Base-by-base conservation (phyloP, 1,284 basidiomycete species). In the Rhodotorula sp. region DNA sequence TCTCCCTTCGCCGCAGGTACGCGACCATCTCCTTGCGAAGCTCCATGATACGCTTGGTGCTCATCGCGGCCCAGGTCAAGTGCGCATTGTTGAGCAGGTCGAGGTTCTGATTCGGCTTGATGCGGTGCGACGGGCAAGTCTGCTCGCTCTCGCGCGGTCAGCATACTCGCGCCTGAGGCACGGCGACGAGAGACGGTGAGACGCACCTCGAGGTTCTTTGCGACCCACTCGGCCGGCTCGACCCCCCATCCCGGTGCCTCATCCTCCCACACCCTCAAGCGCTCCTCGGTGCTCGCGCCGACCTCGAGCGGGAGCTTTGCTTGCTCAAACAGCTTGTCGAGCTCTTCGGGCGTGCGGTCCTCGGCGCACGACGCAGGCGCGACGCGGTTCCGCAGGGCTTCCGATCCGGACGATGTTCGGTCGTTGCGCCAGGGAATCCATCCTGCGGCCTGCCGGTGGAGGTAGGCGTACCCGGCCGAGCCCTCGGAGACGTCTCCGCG, bases 191-290 rank as follows among this genome's bases (percentile, higher is more conserved):
- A 64, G 45, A 21, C 44, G 42, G 41, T 14, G n/a, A 13, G 16
- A 60, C 77, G 70, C 45, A 77, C 77, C 68, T 77, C 61, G n/a
- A 72, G 53, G 53, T 75, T 77, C 55, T 69, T 74, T 50, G 61
- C 45, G 2, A 79, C 79, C 78, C 78, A 79, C 23, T 78, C 76
- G 3, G 70, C 78, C 3, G 77, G 71, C 56, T 79, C 78, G 34
- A 65, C 67, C 14, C 71, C 58, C 0, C 49, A 57, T 16, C 65
- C 57, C 0, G 69, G 65, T 9, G 84, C 83, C 1, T 84, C 81
- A 13, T 78, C 73, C 55, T 80, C 76, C 82, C 84, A 85, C 7
- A 78, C 82, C 14, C 79, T 72, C 5, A 85, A 74, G 13, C 84
- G 75, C 42, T 84, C 81, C 27, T 76, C 55, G 5, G 84, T 74